These are phyloP conservation scores for Sicyos edulis DNA, from an alignment of 306 rosid genomes.

Conservation along the genomic window DNA sequence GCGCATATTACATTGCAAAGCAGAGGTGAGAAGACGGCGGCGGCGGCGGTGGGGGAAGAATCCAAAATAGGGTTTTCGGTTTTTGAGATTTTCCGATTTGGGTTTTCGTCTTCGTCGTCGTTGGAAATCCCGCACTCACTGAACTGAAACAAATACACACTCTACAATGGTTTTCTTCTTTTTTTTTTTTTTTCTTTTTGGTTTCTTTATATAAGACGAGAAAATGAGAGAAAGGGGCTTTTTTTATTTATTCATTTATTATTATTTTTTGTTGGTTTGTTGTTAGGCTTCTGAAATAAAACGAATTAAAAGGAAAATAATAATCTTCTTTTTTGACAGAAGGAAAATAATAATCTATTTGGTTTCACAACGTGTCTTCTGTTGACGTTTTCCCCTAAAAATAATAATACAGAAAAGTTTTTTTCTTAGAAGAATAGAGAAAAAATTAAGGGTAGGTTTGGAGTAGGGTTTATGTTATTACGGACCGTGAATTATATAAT, in stretches of 20 bases:
- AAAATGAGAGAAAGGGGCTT: not conserved
- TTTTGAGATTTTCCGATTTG: not conserved
- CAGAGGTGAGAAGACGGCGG: not conserved
- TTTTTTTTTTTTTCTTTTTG: not conserved
- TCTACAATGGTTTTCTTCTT: not conserved
- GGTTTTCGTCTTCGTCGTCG: not conserved
- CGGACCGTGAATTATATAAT: no score
- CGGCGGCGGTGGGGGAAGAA: not conserved
- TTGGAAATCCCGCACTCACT: constrained; percentile 19
- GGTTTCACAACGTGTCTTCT: no score
- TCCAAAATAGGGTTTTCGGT: not conserved
- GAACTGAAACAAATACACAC: not conserved
- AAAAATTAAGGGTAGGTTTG: no score
- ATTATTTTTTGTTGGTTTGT: not conserved
- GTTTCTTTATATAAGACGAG: not conserved
- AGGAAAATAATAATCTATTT: no score
- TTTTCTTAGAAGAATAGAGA: no score
- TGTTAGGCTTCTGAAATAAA: constrained; percentile 10
- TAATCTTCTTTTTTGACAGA: no score
- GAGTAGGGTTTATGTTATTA: no score
- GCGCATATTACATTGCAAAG: constrained; percentile 8
- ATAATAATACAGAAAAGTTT: no score
- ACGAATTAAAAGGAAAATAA: not conserved
- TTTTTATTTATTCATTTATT: not conserved
- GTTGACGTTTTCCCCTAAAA: no score